These are phyloP conservation scores for Fomitopsis pinicola DNA, from an alignment of 1,284 basidiomycete genomes.

Conservation along the genomic window DNA sequence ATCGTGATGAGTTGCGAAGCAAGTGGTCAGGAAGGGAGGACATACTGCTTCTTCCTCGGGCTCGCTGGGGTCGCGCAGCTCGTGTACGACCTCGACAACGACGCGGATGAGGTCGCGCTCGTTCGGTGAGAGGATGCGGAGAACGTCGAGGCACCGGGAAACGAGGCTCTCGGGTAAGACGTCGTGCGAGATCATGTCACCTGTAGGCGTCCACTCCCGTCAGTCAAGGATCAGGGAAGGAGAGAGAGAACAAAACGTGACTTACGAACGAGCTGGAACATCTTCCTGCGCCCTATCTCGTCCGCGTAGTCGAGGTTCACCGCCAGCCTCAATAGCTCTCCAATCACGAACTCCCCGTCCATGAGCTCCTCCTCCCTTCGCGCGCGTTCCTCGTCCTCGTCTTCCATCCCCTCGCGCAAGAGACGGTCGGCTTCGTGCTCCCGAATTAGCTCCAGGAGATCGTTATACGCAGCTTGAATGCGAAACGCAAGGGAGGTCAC, in stretches of 20 bases:
- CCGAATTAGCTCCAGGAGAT: conserved; percentile 50
- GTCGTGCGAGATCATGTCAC: conserved; percentile 84
- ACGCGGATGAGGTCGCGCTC: conserved; percentile 93
- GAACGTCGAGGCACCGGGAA: conserved; percentile 80
- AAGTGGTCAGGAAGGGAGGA: background rate
- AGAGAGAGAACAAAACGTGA: conserved; percentile 16
- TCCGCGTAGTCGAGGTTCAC: conserved; percentile 90
- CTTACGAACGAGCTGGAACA: conserved; percentile 84
- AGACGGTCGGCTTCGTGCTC: conserved; percentile 36
- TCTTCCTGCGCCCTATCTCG: conserved; percentile 91
- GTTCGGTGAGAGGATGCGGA: conserved; percentile 79
- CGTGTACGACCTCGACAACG: conserved; percentile 91
- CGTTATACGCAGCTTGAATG: conserved; percentile 80
- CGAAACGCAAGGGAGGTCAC: conserved; percentile 88
- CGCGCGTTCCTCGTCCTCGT: conserved; percentile 38
- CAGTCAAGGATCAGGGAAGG: background rate
- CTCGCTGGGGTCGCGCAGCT: conserved; percentile 68
- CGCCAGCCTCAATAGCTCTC: conserved; percentile 80
- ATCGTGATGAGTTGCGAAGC: background rate
- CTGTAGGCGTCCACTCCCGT: conserved; percentile 30
- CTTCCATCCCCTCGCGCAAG: conserved; percentile 32
- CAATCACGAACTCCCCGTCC: conserved; percentile 72
- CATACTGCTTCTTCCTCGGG: conserved; percentile 35
- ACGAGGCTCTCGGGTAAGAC: conserved; percentile 78
- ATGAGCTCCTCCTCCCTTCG: conserved; percentile 52